Conservation (phyloP, 1,284 basidiomycete genomes). For the Mycena citricolor region DNA sequence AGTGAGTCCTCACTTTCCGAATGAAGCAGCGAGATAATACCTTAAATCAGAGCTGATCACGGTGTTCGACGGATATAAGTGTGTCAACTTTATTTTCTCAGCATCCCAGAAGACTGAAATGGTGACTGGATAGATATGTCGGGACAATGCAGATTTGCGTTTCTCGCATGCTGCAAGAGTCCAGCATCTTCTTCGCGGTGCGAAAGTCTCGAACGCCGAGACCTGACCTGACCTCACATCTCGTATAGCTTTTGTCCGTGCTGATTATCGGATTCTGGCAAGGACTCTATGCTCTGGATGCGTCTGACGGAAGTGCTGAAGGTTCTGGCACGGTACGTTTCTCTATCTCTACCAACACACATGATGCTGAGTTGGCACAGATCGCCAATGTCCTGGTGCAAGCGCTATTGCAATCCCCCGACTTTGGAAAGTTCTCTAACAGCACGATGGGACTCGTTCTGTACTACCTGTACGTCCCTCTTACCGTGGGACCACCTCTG, state of each 20-base stretch:
- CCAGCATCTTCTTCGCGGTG: slow-evolving; percentile 89
- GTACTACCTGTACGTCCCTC: slow-evolving; percentile 69
- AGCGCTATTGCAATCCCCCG: slow-evolving; percentile 80
- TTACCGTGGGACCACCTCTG: too few species aligned
- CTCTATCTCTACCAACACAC: not conserved
- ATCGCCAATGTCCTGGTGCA: slow-evolving; percentile 79
- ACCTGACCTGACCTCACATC: not conserved
- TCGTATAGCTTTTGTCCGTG: slow-evolving; percentile 80
- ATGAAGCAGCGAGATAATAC: slow-evolving; percentile 8
- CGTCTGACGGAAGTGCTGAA: slow-evolving; percentile 79
- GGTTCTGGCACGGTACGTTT: slow-evolving; percentile 45
- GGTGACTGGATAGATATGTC: slow-evolving; percentile 52
- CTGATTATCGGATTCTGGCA: slow-evolving; percentile 85
- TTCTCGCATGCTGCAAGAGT: slow-evolving; percentile 88
- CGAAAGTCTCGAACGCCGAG: too few species aligned
- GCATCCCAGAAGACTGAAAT: not conserved
- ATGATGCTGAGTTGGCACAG: slow-evolving; percentile 31
- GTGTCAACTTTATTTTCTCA: slow-evolving; percentile 4
- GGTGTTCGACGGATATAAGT: slow-evolving; percentile 82
- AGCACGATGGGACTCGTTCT: slow-evolving; percentile 73
- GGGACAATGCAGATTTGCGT: slow-evolving; percentile 88
- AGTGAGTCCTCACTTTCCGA: slow-evolving; percentile 48
- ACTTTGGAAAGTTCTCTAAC: slow-evolving; percentile 67
- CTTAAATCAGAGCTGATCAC: slow-evolving; percentile 65
- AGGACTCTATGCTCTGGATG: slow-evolving; percentile 86